Base-by-base conservation (phyloP, 2,329 filamentous ascomycete species). In the Knoxdaviesia proteae region DNA sequence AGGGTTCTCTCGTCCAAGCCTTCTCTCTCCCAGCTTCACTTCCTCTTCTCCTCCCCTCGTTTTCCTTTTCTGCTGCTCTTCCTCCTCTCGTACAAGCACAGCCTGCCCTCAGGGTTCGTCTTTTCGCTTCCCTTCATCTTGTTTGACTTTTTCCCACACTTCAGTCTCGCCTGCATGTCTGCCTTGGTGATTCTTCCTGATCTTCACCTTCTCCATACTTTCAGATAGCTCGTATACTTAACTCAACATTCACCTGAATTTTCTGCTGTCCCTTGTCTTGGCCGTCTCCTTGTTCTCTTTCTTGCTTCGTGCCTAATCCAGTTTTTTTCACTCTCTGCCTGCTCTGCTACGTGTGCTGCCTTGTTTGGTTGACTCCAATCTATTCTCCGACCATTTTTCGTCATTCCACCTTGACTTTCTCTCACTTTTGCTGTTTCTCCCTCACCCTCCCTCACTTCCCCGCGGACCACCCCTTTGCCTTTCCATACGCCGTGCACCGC, bases 1-100 rank as follows among this genome's bases (percentile, higher is more conserved):
- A 20, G 20, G 20, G 20, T 20, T 20, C 20, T 20, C 20, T 20
- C 20, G 20, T 20, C 20, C 20, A 20, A 20, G 32, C 35, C 36
- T 38, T 44, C 40, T 41, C 41, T 43, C 34, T 47, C 41, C 39
- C 47, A 32, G 40, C 42, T 42, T 43, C 31, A n/a, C 42, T 33
- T 42, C 10, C 33, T 34, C 37, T 37, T 41, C 44, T 39, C 42
- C 34, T 42, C 33, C 32, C 29, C 37, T 41, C 34, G 30, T 31
- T 34, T 34, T 20, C 34, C 40, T 44, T 45, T 37, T 20, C 20
- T 20, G 20, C 20, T 20, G 20, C 20, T 20, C 20, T 20, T 20
- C 20, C 20, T 20, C 20, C 20, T 20, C 20, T 20, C 20, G 20
- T 20, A 20, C 20, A 20, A 20, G 20, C 20, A 20, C 20, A 20